phyloP scores from a whole-genome alignment of 2,329 filamentous ascomycete species.

The Colletotrichum noveboracense region DNA sequence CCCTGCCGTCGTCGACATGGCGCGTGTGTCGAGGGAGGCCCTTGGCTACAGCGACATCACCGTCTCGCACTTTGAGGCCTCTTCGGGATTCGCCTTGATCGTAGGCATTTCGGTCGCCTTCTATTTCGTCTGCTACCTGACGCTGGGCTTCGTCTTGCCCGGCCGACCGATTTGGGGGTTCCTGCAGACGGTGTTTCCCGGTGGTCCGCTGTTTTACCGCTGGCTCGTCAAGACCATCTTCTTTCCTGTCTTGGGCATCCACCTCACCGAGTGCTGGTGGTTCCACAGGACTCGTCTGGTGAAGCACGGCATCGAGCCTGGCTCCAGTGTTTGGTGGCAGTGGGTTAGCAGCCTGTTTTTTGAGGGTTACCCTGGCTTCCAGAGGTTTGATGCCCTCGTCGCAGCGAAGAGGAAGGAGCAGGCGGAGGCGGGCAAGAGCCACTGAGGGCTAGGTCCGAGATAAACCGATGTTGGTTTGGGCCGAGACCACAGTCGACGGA shows the following conservation, averaged over 20 bases:
- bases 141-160: conserved; percentile 53
- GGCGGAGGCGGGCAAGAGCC: conserved; percentile 41
- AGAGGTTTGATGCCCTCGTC: conserved; percentile 56
- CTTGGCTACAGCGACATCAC: conserved; percentile 62
- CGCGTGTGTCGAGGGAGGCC: conserved; percentile 56
- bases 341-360: conserved; percentile 60
- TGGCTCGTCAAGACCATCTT: conserved; percentile 65
- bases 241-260: conserved; percentile 65
- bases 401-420: conserved; percentile 45
- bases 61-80: conserved; percentile 45
- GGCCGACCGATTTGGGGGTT: conserved; percentile 55
- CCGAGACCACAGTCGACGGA: not conserved
- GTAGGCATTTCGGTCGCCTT: conserved; percentile 60
- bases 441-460: conserved; percentile 29
- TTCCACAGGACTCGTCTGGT: conserved; percentile 53
- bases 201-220: conserved; percentile 62
- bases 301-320: conserved; percentile 52
- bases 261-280: conserved; percentile 66
- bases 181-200: conserved; percentile 58
- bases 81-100: conserved; percentile 50
- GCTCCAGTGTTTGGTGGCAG: conserved; percentile 54
- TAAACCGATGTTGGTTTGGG: not conserved
- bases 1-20: conserved; percentile 74
- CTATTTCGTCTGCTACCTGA: conserved; percentile 58
- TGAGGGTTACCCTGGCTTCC: conserved; percentile 57